A percentile compares a stretch with the other conserved stretches of the same genome.
Evolutionary conservation across 305 asterid species (phyloP).

Genomic region (Fraxinus baroniana): DNA sequence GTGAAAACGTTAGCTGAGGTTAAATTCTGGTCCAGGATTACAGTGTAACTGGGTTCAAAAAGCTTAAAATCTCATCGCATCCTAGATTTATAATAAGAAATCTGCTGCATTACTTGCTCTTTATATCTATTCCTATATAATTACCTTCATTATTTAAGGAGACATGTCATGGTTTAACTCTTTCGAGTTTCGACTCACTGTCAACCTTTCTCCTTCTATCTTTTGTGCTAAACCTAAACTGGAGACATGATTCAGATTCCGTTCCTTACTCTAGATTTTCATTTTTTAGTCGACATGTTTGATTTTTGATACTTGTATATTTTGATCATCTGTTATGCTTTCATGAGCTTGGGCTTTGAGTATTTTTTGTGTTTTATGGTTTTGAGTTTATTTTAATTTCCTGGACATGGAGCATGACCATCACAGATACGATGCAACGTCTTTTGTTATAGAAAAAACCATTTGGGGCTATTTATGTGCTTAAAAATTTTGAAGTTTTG

Average conservation of each 20-base stretch:
- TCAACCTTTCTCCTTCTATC: not conserved
- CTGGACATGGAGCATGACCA: not conserved
- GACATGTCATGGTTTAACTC: not conserved
- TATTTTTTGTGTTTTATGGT: not conserved
- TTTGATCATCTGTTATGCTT: not conserved
- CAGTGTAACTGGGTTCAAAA: conserved; percentile 22
- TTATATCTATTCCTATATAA: not conserved
- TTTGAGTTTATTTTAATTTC: not conserved
- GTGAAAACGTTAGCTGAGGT: conserved; percentile 87
- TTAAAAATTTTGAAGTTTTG: not conserved
- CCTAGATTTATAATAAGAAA: conserved; percentile 5
- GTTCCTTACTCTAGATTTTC: not conserved
- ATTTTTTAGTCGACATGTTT: not conserved
- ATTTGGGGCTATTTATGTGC: not conserved
- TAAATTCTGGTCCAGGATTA: conserved; percentile 26
- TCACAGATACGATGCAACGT: not conserved
- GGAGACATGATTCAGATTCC: not conserved
- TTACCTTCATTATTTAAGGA: not conserved
- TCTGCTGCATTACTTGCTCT: conserved; percentile 18
- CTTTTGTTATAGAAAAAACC: not conserved
- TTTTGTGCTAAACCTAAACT: not conserved
- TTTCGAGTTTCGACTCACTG: not conserved
- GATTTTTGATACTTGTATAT: not conserved
- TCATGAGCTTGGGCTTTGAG: not conserved
- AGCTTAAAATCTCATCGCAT: conserved; percentile 11